phyloP scores from a whole-genome alignment of 2,329 filamentous ascomycete genomes.

The Hypoxylon sp. region DNA sequence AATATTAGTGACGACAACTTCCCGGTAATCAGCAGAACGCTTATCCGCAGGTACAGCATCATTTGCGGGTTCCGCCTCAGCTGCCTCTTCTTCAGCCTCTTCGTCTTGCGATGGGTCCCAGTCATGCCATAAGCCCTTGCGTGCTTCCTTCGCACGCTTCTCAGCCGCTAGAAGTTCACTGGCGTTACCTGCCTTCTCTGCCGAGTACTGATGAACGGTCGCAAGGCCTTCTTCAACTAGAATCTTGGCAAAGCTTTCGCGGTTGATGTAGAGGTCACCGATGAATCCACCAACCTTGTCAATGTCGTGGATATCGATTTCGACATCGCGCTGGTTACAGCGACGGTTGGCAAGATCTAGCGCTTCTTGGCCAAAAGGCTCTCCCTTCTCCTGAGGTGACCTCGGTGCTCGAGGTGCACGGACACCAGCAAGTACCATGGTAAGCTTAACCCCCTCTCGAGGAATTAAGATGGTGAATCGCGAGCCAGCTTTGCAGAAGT shows the following conservation, averaged over 20 bases:
- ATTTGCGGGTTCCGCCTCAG: conserved; percentile 63
- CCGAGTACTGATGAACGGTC: conserved; percentile 92
- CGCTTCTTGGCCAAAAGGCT: conserved; percentile 95
- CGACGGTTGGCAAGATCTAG: conserved; percentile 90
- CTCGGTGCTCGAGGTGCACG: conserved; percentile 87
- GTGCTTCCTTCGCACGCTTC: conserved; percentile 86
- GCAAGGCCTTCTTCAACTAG: conserved; percentile 95
- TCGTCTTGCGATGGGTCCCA: conserved; percentile 92
- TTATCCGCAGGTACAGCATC: conserved; percentile 69
- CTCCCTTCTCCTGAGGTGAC: conserved; percentile 81
- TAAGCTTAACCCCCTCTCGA: conserved; percentile 93
- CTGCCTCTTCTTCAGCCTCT: conserved; percentile 68
- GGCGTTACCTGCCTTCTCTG: conserved; percentile 92
- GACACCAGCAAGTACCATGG: conserved; percentile 93
- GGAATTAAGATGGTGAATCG: conserved; percentile 93
- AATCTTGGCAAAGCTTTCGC: conserved; percentile 94
- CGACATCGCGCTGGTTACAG: conserved; percentile 93
- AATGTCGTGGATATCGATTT: conserved; percentile 93
- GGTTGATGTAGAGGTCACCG: conserved; percentile 90
- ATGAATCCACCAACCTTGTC: conserved; percentile 99
- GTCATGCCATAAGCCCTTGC: conserved; percentile 91
- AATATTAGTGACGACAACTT: conserved; percentile 92
- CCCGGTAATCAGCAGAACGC: conserved; percentile 86
- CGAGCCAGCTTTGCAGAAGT: conserved; percentile 97
- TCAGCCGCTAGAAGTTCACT: conserved; percentile 90